Evolutionary conservation across 192 early-diverging fungal genomes (phyloP).

Genomic region (Gamsiella multidivaricata): DNA sequence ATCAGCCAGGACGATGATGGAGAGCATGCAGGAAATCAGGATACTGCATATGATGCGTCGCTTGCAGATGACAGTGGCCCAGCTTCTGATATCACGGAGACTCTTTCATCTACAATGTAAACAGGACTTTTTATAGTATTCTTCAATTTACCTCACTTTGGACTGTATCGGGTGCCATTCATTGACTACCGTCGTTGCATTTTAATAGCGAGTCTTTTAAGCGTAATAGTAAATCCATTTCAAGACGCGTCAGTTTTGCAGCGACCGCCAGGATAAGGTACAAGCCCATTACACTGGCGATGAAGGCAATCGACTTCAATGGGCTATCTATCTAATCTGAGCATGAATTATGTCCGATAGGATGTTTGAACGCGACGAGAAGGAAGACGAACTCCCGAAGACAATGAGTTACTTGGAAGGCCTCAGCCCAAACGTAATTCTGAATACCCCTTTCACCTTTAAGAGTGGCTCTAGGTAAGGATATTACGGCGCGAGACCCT

Average conservation of each 20-base stretch:
- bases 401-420: conserved; percentile 49
- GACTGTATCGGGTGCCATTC: too few species aligned
- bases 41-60: not conserved
- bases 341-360: not conserved
- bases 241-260: conserved; percentile 50
- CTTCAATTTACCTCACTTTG: not conserved
- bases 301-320: too few species aligned
- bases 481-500: too few species aligned
- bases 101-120: conserved; percentile 33
- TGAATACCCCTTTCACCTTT: conserved; percentile 21
- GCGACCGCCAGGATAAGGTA: conserved; percentile 52
- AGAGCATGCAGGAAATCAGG: conserved; percentile 10
- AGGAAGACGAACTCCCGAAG: conserved; percentile 44
- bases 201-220: conserved; percentile 28
- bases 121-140: too few species aligned
- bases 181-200: not conserved
- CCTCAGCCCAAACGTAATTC: not conserved
- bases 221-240: conserved; percentile 34
- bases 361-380: conserved; percentile 52
- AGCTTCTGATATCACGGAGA: conserved; percentile 23
- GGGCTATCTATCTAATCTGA: not conserved
- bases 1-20: conserved; percentile 13
- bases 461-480: conserved; percentile 14
- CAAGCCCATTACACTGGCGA: not conserved
- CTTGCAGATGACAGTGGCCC: not conserved